Percentiles rank a stretch among this genome's conserved stretches.
phyloP scores from a whole-genome alignment of 331 rosid species.

The Rosa hybrid region DNA sequence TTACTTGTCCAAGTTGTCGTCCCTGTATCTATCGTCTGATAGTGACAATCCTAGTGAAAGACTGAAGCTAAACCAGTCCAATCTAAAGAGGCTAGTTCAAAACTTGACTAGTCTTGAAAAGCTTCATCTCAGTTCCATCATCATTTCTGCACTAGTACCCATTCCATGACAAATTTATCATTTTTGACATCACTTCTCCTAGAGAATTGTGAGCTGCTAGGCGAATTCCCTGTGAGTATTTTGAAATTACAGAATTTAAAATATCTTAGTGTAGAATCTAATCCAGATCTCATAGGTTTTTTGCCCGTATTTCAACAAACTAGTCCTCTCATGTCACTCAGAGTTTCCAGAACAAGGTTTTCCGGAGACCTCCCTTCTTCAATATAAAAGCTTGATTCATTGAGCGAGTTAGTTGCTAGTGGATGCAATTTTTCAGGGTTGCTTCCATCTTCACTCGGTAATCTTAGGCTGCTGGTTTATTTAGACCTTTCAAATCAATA shows the following conservation, averaged over 20 bases:
- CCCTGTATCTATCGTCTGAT: neutral
- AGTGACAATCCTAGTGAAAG: neutral
- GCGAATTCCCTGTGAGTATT: neutral
- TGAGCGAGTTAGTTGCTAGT: neutral
- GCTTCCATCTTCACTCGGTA: slow-evolving; percentile 7
- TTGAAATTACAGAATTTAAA: neutral
- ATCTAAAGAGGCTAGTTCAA: neutral
- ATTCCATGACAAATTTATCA: slow-evolving; percentile 1
- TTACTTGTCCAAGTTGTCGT: neutral
- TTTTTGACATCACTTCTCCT: neutral
- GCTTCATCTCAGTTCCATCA: slow-evolving; percentile 2
- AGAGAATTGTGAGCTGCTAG: neutral
- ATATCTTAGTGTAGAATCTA: neutral
- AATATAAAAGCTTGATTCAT: neutral
- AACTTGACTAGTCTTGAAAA: neutral
- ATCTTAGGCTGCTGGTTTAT: slow-evolving; percentile 10
- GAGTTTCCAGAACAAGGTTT: neutral
- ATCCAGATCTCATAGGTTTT: neutral
- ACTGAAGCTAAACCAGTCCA: neutral
- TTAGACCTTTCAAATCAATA: neutral
- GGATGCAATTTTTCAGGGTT: neutral
- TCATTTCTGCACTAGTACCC: neutral
- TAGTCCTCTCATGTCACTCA: neutral
- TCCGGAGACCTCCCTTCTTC: neutral
- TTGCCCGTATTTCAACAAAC: neutral